Base-by-base conservation (phyloP, 1,284 basidiomycete species). In the Ceratobasidium sp. region DNA sequence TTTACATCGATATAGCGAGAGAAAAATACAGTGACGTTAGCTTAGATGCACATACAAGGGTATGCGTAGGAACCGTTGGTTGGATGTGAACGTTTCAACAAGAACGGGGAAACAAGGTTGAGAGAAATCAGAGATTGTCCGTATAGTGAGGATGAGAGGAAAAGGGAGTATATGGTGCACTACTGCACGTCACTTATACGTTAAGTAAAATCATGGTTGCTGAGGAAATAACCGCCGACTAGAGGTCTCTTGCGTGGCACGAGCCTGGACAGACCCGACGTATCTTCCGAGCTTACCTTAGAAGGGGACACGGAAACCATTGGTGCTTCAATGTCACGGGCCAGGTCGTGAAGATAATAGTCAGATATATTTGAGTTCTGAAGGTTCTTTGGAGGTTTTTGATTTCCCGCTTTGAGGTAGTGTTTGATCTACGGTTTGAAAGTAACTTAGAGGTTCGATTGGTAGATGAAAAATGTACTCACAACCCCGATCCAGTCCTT, bases 401-500 rank as follows among this genome's bases (percentile, higher is more conserved):
- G 27, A 24, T 27, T 24, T 29, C 15, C 22, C 29, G n/a, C 53
- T 29, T 22, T 31, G 24, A 56, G 24, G 31, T 56, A 56, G 24
- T 56, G 53, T 14, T 27, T n/a, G n/a, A 53, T 53, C 50, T 53
- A 53, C n/a, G 15, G n/a, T 22, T 22, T n/a, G n/a, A n/a, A 27
- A 14, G 50, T 17, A n/a, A 53, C 11, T 9, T 53, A 53, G 9
- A 8, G n/a, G 27, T 9, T 8, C n/a, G 9, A 53, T n/a, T 27
- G 27, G n/a, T 14, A 22, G 9, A n/a, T 22, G 27, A n/a, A 19
- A 53, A 22, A 27, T 9, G n/a, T 27, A 31, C 56, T 59, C n/a
- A 59, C 56, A 59, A 59, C 33, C 11, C 56, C 56, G 27, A 24
- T 59, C 56, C 56, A 59, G 56, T 36, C 31, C 56, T 17, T 14